Percentiles rank a stretch among this genome's conserved stretches.
Conservation (phyloP, 2,329 filamentous ascomycete genomes). For the Aspergillus brasiliensis region DNA sequence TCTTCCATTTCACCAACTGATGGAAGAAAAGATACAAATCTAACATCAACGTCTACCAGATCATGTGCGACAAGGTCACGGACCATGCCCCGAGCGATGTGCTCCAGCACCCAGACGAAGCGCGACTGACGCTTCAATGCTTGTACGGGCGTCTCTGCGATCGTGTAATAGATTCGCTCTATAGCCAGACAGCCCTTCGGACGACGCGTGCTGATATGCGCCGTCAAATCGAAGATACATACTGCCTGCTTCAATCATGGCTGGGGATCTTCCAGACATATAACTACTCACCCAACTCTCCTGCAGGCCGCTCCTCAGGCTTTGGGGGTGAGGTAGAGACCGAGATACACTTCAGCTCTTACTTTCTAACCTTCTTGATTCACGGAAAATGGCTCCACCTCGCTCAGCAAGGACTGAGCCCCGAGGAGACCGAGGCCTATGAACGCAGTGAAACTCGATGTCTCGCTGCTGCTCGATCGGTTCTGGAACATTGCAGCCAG, state of each 20-base stretch:
- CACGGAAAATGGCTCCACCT: neutral
- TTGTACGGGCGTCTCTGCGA: neutral
- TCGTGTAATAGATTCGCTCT: neutral
- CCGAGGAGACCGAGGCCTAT: neutral
- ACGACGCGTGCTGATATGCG: neutral
- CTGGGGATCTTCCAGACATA: neutral
- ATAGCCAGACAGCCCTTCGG: neutral
- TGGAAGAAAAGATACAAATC: too few species aligned
- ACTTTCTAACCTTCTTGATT: neutral
- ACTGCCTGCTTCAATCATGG: neutral
- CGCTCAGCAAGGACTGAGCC: neutral
- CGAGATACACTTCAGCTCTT: neutral
- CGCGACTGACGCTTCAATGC: neutral
- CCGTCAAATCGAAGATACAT: neutral
- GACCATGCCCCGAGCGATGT: neutral
- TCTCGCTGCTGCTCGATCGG: neutral
- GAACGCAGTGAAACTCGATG: neutral
- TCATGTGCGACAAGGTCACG: neutral
- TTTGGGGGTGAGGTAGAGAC: neutral
- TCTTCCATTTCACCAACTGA: neutral
- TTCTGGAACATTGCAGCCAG: neutral
- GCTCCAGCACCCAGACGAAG: neutral
- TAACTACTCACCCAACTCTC: neutral
- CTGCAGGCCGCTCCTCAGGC: neutral
- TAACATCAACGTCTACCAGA: neutral